Evolutionary conservation across 1,139 yeast species (phyloP).

Genomic region (Yamadazyma diddensiae): DNA sequence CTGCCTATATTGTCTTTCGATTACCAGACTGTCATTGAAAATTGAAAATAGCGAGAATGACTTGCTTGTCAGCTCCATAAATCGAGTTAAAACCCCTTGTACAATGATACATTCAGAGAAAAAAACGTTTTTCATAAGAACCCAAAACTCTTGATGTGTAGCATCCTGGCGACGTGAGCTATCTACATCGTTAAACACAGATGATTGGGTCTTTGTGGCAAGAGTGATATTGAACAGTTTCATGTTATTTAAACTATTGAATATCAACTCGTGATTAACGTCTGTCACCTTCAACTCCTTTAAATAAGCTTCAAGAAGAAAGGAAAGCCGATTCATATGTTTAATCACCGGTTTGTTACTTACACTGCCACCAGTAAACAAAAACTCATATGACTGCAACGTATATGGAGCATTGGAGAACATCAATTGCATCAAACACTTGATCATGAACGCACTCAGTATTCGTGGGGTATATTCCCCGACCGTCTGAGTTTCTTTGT

Average conservation of each 20-base stretch:
- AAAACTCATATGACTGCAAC: slow-evolving; percentile 17
- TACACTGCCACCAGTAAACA: slow-evolving; percentile 14
- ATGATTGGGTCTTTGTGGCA: slow-evolving; percentile 21
- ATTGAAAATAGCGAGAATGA: slow-evolving; percentile 9
- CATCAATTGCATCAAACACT: slow-evolving; percentile 21
- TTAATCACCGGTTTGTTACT: slow-evolving; percentile 43
- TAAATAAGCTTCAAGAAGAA: slow-evolving; percentile 39
- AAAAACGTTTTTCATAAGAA: slow-evolving; percentile 38
- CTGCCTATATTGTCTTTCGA: slow-evolving; percentile 26
- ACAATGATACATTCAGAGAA: slow-evolving; percentile 54
- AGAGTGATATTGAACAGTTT: slow-evolving; percentile 27
- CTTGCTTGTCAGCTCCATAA: slow-evolving; percentile 16
- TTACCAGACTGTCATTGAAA: background rate
- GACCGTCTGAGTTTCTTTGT: slow-evolving; percentile 21
- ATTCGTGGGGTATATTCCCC: slow-evolving; percentile 23
- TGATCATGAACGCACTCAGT: slow-evolving; percentile 22
- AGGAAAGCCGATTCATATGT: slow-evolving; percentile 49
- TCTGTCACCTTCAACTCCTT: slow-evolving; percentile 18
- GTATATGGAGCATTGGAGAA: slow-evolving; percentile 17
- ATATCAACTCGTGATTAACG: slow-evolving; percentile 20
- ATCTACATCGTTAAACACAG: slow-evolving; percentile 20
- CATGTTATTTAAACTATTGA: slow-evolving; percentile 19
- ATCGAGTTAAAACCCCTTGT: slow-evolving; percentile 51
- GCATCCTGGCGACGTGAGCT: slow-evolving; percentile 13
- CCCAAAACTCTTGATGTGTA: slow-evolving; percentile 31